Evolutionary conservation across 1,139 yeast species (phyloP), one percentile per base, ranked within the genome.

Genomic region (Candida sp.): DNA sequence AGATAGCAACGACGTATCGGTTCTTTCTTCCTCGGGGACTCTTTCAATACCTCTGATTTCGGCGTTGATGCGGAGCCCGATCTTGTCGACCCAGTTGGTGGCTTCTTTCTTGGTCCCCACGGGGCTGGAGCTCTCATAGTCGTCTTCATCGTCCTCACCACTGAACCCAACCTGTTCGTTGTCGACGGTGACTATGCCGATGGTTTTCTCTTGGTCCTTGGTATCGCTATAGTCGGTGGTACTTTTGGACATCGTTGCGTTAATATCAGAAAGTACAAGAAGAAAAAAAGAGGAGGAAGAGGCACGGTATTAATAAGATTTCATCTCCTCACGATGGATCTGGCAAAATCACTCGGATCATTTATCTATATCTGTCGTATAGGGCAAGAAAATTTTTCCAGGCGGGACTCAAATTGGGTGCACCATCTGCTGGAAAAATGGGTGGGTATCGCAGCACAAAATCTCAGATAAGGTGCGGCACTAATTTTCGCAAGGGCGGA

Each of bases 41-140:
- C 81, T 70, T 56, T 79, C 81, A 43, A 80, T 68, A 59, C 83
- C 83, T 57, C 78, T 70, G 39, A 69, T 70, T 59, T 78, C 83
- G 17, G 81, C 81, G 46, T 73, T 70, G 42, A 77, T 56, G 37
- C 59, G 54, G 35, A 65, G 58, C 1, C 74, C 76, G 3, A 73
- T 34, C 52, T 61, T 68, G 57, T 73, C 68, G 39, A 74, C 54
- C 49, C 64, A 51, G 44, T 65, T 63, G 2, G 46, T 50, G 6
- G 58, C 52, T 39, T 49, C 26, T 8, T 12, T 32, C 17, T 17
- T 17, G 17, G 17, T 17, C 2, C 17, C 17, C 17, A 17, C 9
- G 22, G 28, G 25, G 34, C 12, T 17, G 34, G 43, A 22, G 30
- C 34, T 22, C 17, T 12, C 43, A 5, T 41, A 17, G 17, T 2